A percentile compares a stretch with the other conserved stretches of the same genome.
phyloP scores from a whole-genome alignment of 257 asterid species.

The Ophiorrhiza pumila region DNA sequence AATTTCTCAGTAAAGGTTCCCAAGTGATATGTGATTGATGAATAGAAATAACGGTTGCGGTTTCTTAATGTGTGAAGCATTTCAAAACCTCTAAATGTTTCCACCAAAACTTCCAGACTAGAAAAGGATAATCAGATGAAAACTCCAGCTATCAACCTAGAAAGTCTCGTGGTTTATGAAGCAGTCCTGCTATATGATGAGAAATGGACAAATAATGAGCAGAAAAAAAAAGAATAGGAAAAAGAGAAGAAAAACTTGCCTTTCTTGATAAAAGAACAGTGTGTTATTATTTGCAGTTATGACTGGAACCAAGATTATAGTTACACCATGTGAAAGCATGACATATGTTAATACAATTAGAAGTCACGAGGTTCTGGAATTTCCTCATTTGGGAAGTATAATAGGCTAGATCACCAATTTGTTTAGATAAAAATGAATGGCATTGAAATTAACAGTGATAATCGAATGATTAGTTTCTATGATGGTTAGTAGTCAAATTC shows the following conservation, averaged over 20 bases:
- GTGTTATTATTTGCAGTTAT: background rate
- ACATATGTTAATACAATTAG: background rate
- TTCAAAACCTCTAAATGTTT: background rate
- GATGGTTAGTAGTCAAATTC: background rate
- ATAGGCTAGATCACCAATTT: background rate
- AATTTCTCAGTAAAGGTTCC: background rate
- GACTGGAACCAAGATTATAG: background rate
- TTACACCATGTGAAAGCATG: background rate
- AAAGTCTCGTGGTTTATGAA: background rate
- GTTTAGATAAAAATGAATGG: background rate
- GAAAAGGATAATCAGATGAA: background rate
- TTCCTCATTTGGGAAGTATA: background rate
- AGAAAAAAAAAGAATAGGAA: background rate
- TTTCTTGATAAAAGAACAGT: background rate
- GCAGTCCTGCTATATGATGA: background rate
- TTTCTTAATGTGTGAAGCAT: background rate
- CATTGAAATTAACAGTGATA: background rate
- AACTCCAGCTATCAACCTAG: background rate
- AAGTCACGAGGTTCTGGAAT: background rate
- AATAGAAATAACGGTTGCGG: background rate
- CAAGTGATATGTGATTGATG: background rate
- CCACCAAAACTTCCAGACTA: background rate
- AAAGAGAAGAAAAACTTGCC: background rate
- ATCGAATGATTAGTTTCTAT: background rate
- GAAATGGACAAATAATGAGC: background rate